These are phyloP conservation scores for Tulasnella sp. DNA, from an alignment of 768 basidiomycete species.

Conservation along the genomic window DNA sequence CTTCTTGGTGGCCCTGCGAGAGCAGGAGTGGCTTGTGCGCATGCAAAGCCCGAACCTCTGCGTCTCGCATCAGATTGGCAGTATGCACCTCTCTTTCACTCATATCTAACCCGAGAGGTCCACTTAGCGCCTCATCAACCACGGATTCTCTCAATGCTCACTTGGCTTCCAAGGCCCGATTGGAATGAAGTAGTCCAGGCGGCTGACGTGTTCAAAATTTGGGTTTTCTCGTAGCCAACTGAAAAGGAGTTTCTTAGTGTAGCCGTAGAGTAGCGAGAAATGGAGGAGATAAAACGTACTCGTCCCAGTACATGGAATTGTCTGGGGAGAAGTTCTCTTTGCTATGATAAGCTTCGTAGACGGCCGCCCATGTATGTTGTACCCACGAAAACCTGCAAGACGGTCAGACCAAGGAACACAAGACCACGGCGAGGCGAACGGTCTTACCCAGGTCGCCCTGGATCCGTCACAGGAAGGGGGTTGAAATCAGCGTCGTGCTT, in stretches of 20 bases:
- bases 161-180: conserved; percentile 4
- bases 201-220: not conserved
- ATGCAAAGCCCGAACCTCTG: too few species aligned
- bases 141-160: too few species aligned
- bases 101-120: too few species aligned
- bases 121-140: too few species aligned
- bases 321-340: not conserved
- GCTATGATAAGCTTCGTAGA: not conserved
- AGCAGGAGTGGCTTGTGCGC: not conserved
- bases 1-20: not conserved
- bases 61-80: too few species aligned
- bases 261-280: not conserved
- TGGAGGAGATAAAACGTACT: not conserved
- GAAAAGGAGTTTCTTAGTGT: not conserved
- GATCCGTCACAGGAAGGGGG: conserved; percentile 7
- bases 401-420: not conserved
- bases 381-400: conserved; percentile 8
- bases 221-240: conserved; percentile 12
- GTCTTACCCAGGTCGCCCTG: not conserved
- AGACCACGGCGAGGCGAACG: too few species aligned
- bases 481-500: not conserved
- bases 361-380: not conserved
- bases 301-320: not conserved
- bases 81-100: too few species aligned
- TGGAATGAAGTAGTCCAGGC: not conserved